Evolutionary conservation across 192 early-diverging fungal genomes (phyloP).

Genomic region (Chytriomyces confervae): DNA sequence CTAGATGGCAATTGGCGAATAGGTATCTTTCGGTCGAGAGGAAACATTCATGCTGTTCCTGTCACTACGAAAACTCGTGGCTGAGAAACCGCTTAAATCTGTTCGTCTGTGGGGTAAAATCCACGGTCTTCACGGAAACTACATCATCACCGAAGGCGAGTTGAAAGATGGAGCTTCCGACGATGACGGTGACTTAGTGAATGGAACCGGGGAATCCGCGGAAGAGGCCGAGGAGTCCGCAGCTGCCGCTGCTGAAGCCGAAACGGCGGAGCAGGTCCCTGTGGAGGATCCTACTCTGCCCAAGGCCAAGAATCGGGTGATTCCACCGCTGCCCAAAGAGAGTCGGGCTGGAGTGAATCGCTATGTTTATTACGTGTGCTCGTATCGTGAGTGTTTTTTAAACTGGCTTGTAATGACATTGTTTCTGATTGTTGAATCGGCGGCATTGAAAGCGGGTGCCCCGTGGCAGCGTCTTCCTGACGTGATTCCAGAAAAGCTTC

Average conservation of each 20-base stretch:
- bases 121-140: constrained; percentile 44
- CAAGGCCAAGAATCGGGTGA: constrained; percentile 42
- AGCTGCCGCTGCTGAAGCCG: constrained; percentile 29
- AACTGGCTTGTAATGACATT: neutral
- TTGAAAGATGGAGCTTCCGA: constrained; percentile 54
- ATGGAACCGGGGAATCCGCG: constrained; percentile 36
- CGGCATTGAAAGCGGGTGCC: constrained; percentile 49
- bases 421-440: neutral
- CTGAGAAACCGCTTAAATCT: constrained; percentile 60
- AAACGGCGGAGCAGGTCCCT: constrained; percentile 4
- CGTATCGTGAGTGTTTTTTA: constrained; percentile 43
- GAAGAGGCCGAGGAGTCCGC: constrained; percentile 23
- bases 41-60: constrained; percentile 65
- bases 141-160: constrained; percentile 64
- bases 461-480: constrained; percentile 63
- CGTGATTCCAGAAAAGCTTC: constrained; percentile 62
- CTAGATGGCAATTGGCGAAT: too few relatives aligned
- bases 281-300: constrained; percentile 32
- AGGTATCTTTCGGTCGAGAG: constrained; percentile 58
- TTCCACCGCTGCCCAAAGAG: constrained; percentile 50
- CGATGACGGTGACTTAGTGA: constrained; percentile 54
- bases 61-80: constrained; percentile 55
- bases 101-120: constrained; percentile 67
- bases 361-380: constrained; percentile 67
- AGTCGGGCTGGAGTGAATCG: constrained; percentile 58